A percentile compares a stretch with the other conserved stretches of the same genome.
Evolutionary conservation across 2,329 filamentous ascomycete genomes (phyloP).

Genomic region (Conoideocrella luteorostrata): DNA sequence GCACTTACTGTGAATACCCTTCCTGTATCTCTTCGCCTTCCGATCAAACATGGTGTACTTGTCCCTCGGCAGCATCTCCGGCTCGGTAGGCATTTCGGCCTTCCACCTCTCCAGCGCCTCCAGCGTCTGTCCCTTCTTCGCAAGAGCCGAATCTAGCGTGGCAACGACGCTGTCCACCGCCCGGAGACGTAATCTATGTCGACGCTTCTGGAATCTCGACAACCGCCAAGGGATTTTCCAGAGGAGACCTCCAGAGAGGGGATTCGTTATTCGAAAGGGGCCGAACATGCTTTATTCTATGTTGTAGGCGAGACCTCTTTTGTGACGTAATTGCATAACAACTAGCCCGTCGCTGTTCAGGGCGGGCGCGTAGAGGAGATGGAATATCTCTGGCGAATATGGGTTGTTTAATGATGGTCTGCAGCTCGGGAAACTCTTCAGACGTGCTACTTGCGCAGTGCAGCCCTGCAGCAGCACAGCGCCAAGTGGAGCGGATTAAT

Average conservation of each 20-base stretch:
- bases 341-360: too few relatives aligned
- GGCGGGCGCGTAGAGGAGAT: too few relatives aligned
- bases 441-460: too few relatives aligned
- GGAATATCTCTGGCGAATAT: conserved; percentile 7
- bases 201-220: conserved; percentile 82
- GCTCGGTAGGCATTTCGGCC: conserved; percentile 89
- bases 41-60: conserved; percentile 98
- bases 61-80: conserved; percentile 91
- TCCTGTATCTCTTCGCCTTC: conserved; percentile 91
- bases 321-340: too few relatives aligned
- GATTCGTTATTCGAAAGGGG: conserved; percentile 70
- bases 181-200: conserved; percentile 75
- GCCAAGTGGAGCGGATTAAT: conserved; percentile 8
- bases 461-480: not conserved
- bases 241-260: conserved; percentile 72
- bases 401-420: not conserved
- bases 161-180: conserved; percentile 83
- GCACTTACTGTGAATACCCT: conserved; percentile 88
- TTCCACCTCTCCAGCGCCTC: conserved; percentile 88
- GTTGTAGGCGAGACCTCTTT: too few relatives aligned
- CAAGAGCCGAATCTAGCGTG: conserved; percentile 71
- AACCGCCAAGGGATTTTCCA: conserved; percentile 98
- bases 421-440: not conserved
- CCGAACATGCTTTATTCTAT: conserved; percentile 63
- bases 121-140: conserved; percentile 62